Evolutionary conservation across 2,329 filamentous ascomycete genomes (phyloP).

Genomic region (Cordyceps cateniannulata): DNA sequence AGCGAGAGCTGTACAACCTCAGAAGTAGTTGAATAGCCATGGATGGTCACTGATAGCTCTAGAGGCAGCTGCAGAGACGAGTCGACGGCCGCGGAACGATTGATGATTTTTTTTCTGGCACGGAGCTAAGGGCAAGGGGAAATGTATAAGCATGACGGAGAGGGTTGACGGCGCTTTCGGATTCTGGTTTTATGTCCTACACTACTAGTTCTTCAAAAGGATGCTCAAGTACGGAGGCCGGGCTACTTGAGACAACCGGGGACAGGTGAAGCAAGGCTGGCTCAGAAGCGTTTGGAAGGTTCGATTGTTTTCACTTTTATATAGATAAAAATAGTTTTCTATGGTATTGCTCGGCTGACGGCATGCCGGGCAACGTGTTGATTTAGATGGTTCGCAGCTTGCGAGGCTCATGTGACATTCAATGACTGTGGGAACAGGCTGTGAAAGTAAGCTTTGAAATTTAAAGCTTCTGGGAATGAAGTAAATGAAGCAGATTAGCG

Average conservation of each 20-base stretch:
- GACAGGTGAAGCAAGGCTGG: background rate
- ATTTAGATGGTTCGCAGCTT: background rate
- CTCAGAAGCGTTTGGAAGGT: background rate
- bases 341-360: background rate
- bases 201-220: no score
- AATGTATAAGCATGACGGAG: background rate
- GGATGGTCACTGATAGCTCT: background rate
- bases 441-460: background rate
- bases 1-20: constrained; percentile 51
- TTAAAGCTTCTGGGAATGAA: background rate
- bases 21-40: background rate
- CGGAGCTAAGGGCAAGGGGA: background rate
- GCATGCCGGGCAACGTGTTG: background rate
- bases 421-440: background rate
- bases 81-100: background rate
- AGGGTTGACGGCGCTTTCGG: background rate
- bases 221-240: no score
- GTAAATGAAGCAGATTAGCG: no score
- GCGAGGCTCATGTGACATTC: background rate
- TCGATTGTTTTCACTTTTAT: background rate
- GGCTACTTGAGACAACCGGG: background rate
- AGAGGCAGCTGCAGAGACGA: background rate
- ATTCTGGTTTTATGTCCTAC: background rate
- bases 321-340: constrained; percentile 3
- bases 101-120: constrained; percentile 2